Evolutionary conservation across 2,329 filamentous ascomycete species (phyloP), one percentile per base, ranked within the genome.

Genomic region (Ceratocystis papillata): DNA sequence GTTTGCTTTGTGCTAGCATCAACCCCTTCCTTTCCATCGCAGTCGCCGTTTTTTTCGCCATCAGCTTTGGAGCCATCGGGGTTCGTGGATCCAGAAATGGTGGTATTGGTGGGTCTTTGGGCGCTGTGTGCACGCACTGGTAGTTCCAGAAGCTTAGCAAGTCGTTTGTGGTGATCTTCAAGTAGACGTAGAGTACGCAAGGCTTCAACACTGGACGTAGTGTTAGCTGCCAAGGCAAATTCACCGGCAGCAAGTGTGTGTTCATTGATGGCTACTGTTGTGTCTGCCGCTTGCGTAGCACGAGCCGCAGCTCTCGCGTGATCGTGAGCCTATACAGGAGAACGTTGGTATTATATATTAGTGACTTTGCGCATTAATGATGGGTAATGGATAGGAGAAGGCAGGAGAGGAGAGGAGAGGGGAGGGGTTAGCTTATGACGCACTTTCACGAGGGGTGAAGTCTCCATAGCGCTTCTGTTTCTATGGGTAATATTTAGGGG

Each of bases 201-300:
- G 15, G 92, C 93, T 80, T 96, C 81, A 69, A 81, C 73, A 73
- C 80, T 83, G 50, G 79, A 80, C 6, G 90, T 96, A 61, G 77
- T 82, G 68, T 84, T 83, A n/a, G 89, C 86, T 37, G 91, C 92
- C 68, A 87, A 87, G 68, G 90, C 87, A 74, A 96, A 97, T 74
- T 96, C 90, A 69, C 86, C 87, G 1, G 94, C 93, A 46, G 94
- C 94, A 67, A 89, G 80, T 64, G 92, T 86, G 76, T 97, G 93
- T 75, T 96, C 89, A 72, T 88, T 88, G 72, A 91, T 88, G 69
- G 93, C 93, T 61, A 89, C 86, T 5, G 87, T 87, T 66, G 89
- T 89, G 73, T 94, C 86, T 65, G 80, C 80, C 59, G 88, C 86
- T 72, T 91, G 85, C 28, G 81, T 86, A 65, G 92, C 90, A 28